Conservation (phyloP, 495 filamentous ascomycete genomes). For the Lasiosphaeria hispida region DNA sequence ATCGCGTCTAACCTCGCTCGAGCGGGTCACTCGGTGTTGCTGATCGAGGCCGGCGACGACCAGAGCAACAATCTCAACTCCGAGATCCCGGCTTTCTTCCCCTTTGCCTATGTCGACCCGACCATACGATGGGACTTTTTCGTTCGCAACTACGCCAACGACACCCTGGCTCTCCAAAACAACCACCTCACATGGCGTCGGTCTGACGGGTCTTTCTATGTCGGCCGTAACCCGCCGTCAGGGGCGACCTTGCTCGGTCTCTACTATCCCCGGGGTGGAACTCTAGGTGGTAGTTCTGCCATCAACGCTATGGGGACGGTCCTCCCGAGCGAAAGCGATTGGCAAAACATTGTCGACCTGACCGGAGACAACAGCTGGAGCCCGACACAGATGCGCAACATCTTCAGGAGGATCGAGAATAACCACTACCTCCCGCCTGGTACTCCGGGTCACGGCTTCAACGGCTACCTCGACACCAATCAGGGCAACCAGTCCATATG, state of each 20-base stretch:
- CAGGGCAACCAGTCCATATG: conserved; percentile 37
- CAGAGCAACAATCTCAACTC: conserved; percentile 44
- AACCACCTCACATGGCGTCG: conserved; percentile 37
- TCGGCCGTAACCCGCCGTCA: conserved; percentile 37
- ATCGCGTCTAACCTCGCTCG: conserved; percentile 59
- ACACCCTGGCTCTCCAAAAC: conserved; percentile 31
- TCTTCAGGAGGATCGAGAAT: conserved; percentile 36
- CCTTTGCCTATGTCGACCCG: conserved; percentile 35
- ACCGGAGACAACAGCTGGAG: conserved; percentile 40
- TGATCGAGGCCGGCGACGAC: conserved; percentile 65
- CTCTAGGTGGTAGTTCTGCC: conserved; percentile 43
- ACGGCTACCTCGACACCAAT: conserved; percentile 36
- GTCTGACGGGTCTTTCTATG: conserved; percentile 39
- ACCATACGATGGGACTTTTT: conserved; percentile 46
- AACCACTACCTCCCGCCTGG: conserved; percentile 35
- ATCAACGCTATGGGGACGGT: conserved; percentile 40
- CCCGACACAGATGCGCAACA: conserved; percentile 31
- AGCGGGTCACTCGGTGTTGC: conserved; percentile 54
- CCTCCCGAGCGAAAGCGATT: conserved; percentile 38
- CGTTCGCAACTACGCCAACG: conserved; percentile 41
- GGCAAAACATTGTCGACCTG: conserved; percentile 26
- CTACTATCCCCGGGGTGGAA: conserved; percentile 45
- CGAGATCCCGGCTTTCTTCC: conserved; percentile 34
- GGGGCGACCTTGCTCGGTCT: conserved; percentile 38
- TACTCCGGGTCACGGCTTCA: conserved; percentile 40